Base-by-base conservation (phyloP, 2,329 filamentous ascomycete genomes). In the Dissoconium aciculare region DNA sequence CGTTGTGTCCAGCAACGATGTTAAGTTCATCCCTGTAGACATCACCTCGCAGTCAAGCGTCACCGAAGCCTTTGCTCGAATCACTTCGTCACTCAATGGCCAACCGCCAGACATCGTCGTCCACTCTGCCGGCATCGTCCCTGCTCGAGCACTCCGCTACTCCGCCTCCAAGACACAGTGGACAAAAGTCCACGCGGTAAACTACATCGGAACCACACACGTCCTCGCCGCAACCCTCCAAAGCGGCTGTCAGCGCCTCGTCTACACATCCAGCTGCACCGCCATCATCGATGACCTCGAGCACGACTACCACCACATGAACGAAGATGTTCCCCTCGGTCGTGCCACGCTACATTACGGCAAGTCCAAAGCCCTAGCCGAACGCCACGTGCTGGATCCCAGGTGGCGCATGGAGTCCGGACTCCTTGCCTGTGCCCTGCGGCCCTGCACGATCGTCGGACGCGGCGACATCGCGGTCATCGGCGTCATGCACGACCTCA, bases 231-330 rank as follows among this genome's bases (percentile, higher is more conserved):
- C 80, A 11, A 78, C 78, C 45, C 68, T 69, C 49, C 63, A 69
- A 42, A 67, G 57, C 21, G 75, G 69, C 39, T 83, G 87, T 47
- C 81, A 75, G 57, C 80, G 71, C 1, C 73, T 95, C 41, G 81
- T 95, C 27, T 93, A 87, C 58, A 95, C 87, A 11, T 89, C 80
- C 55, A 89, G 79, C 32, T 79, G 81, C 31, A 91, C 83, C 37
- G 78, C 93, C 38, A 65, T 93, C 41, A 78, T 80, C 51, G 84
- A 95, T 57, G 85, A 85, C 44, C 33, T 62, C 15, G 63, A 67
- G 38, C 70, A 62, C 37, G 80, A 93, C 53, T 68, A 91, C 52
- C 68, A 74, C 53, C 85, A 93, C 53, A 83, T 82, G 41, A 78
- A 85, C 55, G 87, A 95, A 64, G 38, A 26, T 5, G 63, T 69